These are phyloP conservation scores for Lactarius pseudohatsudake DNA, from an alignment of 768 basidiomycete genomes.

Conservation along the genomic window DNA sequence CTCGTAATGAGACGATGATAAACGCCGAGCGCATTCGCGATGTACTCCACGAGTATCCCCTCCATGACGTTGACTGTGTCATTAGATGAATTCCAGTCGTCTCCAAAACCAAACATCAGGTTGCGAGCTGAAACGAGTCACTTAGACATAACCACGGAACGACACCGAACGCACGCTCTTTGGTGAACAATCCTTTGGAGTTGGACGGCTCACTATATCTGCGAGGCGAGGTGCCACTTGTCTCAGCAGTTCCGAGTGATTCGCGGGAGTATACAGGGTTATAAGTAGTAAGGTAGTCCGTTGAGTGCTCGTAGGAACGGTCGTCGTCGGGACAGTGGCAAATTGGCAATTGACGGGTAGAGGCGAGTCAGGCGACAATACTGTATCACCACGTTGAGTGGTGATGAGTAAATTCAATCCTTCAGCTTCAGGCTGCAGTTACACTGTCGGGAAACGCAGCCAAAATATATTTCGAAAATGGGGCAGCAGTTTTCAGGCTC, in stretches of 20 bases:
- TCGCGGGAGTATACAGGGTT: conserved; percentile 53
- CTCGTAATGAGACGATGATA: conserved; percentile 9
- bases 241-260: conserved; percentile 41
- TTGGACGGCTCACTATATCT: conserved; percentile 63
- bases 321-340: conserved; percentile 21
- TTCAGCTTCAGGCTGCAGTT: no score
- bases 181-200: conserved; percentile 72
- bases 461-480: no score
- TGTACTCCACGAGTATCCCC: conserved; percentile 88
- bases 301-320: conserved; percentile 28
- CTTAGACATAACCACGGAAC: not conserved
- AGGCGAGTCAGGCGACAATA: no score
- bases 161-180: conserved; percentile 63
- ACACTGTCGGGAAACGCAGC: no score
- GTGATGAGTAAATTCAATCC: no score
- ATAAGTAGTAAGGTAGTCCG: conserved; percentile 35
- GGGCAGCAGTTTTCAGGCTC: no score
- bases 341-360: not conserved
- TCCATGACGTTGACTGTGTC: conserved; percentile 93
- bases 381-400: no score
- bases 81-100: conserved; percentile 82
- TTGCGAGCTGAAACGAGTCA: conserved; percentile 57
- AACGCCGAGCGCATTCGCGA: conserved; percentile 55
- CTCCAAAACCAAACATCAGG: conserved; percentile 93
- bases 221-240: conserved; percentile 44